Evolutionary conservation across 2,329 filamentous ascomycete species (phyloP).

Genomic region (Diplodia mutila): DNA sequence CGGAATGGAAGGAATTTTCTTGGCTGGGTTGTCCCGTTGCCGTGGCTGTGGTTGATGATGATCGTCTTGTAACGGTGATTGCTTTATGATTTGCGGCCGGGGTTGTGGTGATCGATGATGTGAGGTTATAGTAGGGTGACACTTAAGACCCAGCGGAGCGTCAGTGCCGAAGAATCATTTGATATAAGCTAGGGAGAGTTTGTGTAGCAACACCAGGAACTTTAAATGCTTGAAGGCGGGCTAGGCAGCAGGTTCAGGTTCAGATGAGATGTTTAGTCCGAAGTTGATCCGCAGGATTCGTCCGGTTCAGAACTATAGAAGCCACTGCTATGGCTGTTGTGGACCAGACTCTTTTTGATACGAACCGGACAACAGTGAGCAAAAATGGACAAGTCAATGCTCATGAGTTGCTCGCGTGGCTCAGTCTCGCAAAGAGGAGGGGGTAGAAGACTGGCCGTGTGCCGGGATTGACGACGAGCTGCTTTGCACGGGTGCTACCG

Average conservation of each 20-base stretch:
- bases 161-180: background rate
- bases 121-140: background rate
- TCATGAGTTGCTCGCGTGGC: background rate
- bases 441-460: background rate
- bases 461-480: background rate
- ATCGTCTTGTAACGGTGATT: background rate
- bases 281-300: background rate
- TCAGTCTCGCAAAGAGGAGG: too few relatives aligned
- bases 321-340: background rate
- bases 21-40: background rate
- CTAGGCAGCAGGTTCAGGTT: background rate
- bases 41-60: background rate
- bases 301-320: background rate
- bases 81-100: background rate
- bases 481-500: background rate
- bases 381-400: background rate
- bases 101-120: background rate
- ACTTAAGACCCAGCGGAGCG: background rate
- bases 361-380: background rate
- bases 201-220: background rate
- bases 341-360: background rate
- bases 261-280: background rate
- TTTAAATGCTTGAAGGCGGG: background rate
- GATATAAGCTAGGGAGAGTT: background rate
- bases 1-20: too few relatives aligned